Percentiles rank a stretch among this genome's conserved stretches.
Evolutionary conservation across 768 basidiomycete genomes (phyloP).

Genomic region (Lactarius quietus): DNA sequence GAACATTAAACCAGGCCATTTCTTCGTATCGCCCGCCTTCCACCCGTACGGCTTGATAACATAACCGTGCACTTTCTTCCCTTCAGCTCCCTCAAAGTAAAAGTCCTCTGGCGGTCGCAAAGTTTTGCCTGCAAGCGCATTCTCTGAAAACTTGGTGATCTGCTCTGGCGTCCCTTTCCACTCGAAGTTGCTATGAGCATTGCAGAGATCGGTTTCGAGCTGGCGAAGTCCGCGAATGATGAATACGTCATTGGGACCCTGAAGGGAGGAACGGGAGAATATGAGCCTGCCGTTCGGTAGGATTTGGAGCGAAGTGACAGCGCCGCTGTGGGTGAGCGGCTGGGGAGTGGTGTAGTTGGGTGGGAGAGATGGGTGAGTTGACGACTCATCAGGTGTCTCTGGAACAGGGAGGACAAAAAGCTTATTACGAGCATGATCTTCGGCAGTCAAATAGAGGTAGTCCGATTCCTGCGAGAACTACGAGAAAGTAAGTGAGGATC

Average conservation of each 20-base stretch:
- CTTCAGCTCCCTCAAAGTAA: slow-evolving; percentile 83
- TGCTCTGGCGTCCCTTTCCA: slow-evolving; percentile 42
- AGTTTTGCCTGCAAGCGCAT: slow-evolving; percentile 52
- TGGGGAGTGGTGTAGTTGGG: slow-evolving; percentile 50
- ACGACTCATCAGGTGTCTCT: slow-evolving; percentile 51
- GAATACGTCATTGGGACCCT: slow-evolving; percentile 77
- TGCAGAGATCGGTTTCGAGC: slow-evolving; percentile 34
- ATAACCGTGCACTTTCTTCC: slow-evolving; percentile 81
- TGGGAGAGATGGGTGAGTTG: slow-evolving; percentile 46
- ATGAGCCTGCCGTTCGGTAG: slow-evolving; percentile 60
- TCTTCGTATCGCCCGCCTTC: slow-evolving; percentile 52
- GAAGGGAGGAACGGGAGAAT: slow-evolving; percentile 70
- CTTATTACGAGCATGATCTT: slow-evolving; percentile 75
- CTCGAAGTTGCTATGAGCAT: slow-evolving; percentile 28
- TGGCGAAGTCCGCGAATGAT: slow-evolving; percentile 49
- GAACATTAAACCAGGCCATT: slow-evolving; percentile 74
- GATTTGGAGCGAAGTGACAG: slow-evolving; percentile 58
- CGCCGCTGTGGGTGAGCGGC: slow-evolving; percentile 54
- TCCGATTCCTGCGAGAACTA: slow-evolving; percentile 74
- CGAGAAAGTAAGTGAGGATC: neutral
- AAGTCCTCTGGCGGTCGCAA: slow-evolving; percentile 73
- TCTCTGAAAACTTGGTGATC: slow-evolving; percentile 62
- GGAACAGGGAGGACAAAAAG: slow-evolving; percentile 68
- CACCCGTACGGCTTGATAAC: slow-evolving; percentile 76
- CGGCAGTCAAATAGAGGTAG: slow-evolving; percentile 69